A percentile compares a stretch with the other conserved stretches of the same genome.
phyloP scores from a whole-genome alignment of 1,284 basidiomycete genomes.

The Leccinum huronense region DNA sequence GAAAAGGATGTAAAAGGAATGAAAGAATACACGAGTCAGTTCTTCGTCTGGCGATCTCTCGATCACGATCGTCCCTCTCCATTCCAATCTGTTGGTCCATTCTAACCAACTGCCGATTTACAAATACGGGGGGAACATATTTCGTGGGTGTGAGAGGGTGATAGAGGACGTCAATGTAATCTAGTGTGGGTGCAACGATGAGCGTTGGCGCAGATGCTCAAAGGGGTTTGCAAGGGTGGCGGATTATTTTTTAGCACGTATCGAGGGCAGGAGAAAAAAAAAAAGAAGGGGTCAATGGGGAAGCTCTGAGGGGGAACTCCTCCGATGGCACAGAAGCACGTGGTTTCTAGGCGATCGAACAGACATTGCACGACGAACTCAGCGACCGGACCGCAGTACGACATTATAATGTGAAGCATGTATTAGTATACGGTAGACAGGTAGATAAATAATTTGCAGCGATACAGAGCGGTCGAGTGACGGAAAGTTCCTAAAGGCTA shows the following conservation, averaged over 20 bases:
- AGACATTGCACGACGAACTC: neutral
- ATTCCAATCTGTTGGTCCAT: neutral
- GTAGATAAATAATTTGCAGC: conserved; percentile 30
- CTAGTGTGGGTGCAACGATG: neutral
- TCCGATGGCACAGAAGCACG: neutral
- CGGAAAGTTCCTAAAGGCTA: conserved; percentile 15
- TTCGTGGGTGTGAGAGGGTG: neutral
- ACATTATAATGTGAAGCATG: conserved; percentile 9
- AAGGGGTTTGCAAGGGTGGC: neutral
- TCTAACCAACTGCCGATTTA: neutral
- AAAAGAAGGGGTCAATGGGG: neutral
- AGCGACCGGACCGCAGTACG: conserved; percentile 19
- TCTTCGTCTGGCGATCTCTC: conserved; percentile 15
- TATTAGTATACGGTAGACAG: conserved; percentile 22
- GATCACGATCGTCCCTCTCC: conserved; percentile 20
- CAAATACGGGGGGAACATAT: neutral
- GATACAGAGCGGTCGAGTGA: conserved; percentile 26
- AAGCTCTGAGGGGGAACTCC: neutral
- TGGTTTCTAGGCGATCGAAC: conserved; percentile 13
- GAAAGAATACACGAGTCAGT: neutral
- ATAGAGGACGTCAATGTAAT: neutral
- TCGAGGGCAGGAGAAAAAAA: conserved; percentile 6
- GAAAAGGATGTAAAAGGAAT: neutral
- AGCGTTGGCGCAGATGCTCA: neutral
- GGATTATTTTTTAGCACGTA: conserved; percentile 7